These are phyloP conservation scores for Terfezia claveryi DNA, from an alignment of 495 filamentous ascomycete species.

Conservation along the genomic window DNA sequence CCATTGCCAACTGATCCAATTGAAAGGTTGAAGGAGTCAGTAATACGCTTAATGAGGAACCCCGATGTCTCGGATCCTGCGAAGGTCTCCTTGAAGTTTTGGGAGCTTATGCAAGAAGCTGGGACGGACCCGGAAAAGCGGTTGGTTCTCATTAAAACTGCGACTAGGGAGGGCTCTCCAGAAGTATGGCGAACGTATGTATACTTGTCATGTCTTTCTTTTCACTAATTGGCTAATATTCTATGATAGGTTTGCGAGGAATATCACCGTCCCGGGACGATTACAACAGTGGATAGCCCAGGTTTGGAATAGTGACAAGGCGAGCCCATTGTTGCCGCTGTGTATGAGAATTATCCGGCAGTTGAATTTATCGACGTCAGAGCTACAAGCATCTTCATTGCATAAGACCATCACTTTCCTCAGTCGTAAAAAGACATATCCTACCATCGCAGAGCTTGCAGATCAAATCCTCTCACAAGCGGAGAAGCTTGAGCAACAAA, in stretches of 20 bases:
- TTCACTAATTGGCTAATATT: neutral
- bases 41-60: constrained; percentile 9
- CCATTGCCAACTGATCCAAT: neutral
- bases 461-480: neutral
- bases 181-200: neutral
- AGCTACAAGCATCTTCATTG: neutral
- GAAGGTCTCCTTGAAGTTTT: constrained; percentile 5
- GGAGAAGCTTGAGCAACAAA: neutral
- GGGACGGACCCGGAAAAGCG: neutral
- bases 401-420: neutral
- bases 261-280: neutral
- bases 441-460: neutral
- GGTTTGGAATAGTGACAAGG: neutral
- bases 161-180: neutral
- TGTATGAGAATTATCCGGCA: neutral
- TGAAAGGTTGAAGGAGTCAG: constrained; percentile 4
- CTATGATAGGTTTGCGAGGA: neutral
- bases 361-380: neutral
- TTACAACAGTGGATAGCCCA: neutral
- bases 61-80: constrained; percentile 2
- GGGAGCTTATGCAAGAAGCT: neutral
- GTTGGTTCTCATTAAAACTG: neutral
- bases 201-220: neutral
- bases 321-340: neutral
- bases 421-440: neutral